phyloP scores from a whole-genome alignment of 306 rosid species.

The Phaseolus lunatus region DNA sequence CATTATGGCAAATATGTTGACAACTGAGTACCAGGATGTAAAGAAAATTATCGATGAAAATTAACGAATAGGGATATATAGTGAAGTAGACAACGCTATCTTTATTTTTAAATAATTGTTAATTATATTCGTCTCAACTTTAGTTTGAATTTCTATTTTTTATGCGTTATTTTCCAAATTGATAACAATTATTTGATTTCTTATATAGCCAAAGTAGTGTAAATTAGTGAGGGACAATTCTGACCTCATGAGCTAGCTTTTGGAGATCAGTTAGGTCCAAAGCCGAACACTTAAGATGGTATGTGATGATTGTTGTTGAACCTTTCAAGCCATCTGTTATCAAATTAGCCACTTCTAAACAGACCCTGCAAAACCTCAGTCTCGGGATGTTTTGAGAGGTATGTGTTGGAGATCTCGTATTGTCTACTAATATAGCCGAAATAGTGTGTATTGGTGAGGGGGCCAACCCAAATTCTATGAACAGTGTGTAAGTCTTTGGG shows the following conservation, averaged over 20 bases:
- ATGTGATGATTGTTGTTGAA: background rate
- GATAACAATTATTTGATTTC: constrained; percentile 15
- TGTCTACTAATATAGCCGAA: too few relatives aligned
- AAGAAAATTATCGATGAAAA: background rate
- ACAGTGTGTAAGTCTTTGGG: too few relatives aligned
- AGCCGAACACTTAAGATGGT: too few relatives aligned
- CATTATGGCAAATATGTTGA: background rate
- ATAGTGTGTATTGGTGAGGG: background rate
- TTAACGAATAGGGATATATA: constrained; percentile 11
- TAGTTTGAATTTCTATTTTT: constrained; percentile 23
- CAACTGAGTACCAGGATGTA: background rate
- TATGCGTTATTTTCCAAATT: constrained; percentile 22
- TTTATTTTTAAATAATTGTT: constrained; percentile 28
- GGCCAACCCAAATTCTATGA: too few relatives aligned
- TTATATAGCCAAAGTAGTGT: background rate
- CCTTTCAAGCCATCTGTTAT: background rate
- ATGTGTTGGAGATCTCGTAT: background rate
- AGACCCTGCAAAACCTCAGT: background rate
- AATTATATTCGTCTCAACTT: constrained; percentile 13
- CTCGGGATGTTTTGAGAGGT: background rate
- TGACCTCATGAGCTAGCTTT: background rate
- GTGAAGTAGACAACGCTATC: constrained; percentile 3
- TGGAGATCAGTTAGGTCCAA: background rate
- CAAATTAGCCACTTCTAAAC: background rate
- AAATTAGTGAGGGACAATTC: background rate